These are phyloP conservation scores for Mikania micrantha DNA, from an alignment of 129 eudicot species.

Conservation along the genomic window DNA sequence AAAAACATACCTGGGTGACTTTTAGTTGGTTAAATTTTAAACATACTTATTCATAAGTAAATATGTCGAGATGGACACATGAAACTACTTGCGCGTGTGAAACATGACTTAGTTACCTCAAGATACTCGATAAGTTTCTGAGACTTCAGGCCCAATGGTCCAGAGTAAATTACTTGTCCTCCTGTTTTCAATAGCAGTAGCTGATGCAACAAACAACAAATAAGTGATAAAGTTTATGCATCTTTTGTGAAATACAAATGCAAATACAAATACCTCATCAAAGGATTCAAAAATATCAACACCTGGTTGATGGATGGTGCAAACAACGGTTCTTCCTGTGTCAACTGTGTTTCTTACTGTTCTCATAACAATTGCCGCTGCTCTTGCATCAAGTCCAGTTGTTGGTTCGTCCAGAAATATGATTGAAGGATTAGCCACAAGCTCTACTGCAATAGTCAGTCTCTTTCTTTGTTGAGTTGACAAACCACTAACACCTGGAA, in stretches of 20 bases:
- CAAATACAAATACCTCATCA: slow-evolving; percentile 36
- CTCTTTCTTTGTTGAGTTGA: slow-evolving; percentile 50
- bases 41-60: too few relatives aligned
- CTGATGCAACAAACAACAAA: slow-evolving; percentile 14
- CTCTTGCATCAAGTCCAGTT: slow-evolving; percentile 54
- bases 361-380: slow-evolving; percentile 56
- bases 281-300: slow-evolving; percentile 49
- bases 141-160: slow-evolving; percentile 37
- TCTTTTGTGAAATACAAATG: not conserved
- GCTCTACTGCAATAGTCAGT: slow-evolving; percentile 48
- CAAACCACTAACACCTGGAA: slow-evolving; percentile 38
- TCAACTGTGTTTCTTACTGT: slow-evolving; percentile 43
- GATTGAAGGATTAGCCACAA: slow-evolving; percentile 49
- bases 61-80: not conserved
- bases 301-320: slow-evolving; percentile 57
- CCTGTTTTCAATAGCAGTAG: slow-evolving; percentile 37
- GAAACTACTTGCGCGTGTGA: not conserved
- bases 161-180: slow-evolving; percentile 40
- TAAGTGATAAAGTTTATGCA: not conserved
- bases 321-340: slow-evolving; percentile 51
- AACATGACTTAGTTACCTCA: slow-evolving; percentile 25
- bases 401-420: slow-evolving; percentile 59
- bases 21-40: too few relatives aligned
- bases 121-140: slow-evolving; percentile 34
- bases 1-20: not conserved